phyloP scores from a whole-genome alignment of 441 rosid species.

The Adansonia grandidieri region DNA sequence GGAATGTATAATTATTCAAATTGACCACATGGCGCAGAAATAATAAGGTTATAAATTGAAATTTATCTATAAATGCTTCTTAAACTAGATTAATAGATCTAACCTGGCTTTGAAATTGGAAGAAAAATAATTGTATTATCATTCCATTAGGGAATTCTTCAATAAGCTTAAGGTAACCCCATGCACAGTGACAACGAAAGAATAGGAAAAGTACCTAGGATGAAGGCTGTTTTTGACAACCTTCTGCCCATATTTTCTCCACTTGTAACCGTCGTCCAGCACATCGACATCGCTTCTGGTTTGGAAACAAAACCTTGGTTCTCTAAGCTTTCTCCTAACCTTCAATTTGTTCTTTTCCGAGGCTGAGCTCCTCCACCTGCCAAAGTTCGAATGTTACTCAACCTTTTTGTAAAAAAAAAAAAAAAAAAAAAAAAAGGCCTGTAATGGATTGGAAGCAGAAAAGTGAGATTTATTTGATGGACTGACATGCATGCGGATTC shows the following conservation, averaged over 20 bases:
- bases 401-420: neutral
- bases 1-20: neutral
- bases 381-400: neutral
- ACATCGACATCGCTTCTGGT: constrained; percentile 94
- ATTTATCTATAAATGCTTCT: neutral
- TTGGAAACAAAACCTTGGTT: constrained; percentile 97
- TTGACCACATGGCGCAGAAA: neutral
- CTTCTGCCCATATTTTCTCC: constrained; percentile 99
- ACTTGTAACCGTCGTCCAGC: constrained; percentile 92
- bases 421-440: neutral
- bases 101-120: neutral
- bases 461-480: constrained; percentile 30
- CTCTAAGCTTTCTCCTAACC: constrained; percentile 91
- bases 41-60: neutral
- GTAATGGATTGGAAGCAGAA: neutral
- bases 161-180: neutral
- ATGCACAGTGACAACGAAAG: constrained; percentile 5
- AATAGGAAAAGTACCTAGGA: constrained; percentile 64
- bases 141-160: neutral
- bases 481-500: constrained; percentile 28
- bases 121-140: neutral
- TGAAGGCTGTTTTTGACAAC: constrained; percentile 96
- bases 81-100: neutral
- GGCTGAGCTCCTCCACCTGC: constrained; percentile 84
- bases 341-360: constrained; percentile 75